Evolutionary conservation across 2,329 filamentous ascomycete species (phyloP).

Genomic region (Purpureocillium lavendulum): DNA sequence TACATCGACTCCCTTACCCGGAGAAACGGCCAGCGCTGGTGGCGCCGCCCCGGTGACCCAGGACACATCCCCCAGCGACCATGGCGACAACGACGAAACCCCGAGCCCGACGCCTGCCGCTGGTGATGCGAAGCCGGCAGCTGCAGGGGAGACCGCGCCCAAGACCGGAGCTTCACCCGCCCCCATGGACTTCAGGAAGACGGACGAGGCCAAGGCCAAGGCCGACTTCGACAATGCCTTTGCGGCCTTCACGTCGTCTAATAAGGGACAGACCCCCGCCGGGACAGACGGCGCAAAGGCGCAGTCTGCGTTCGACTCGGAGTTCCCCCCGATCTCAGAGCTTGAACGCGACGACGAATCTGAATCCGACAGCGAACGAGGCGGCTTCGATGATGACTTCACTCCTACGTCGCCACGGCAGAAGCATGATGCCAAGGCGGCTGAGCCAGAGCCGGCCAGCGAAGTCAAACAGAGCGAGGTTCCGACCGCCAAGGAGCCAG

Average conservation of each 20-base stretch:
- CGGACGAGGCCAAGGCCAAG: conserved; percentile 55
- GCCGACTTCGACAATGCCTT: conserved; percentile 83
- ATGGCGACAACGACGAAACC: conserved; percentile 13
- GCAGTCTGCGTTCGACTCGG: conserved; percentile 53
- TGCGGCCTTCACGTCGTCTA: conserved; percentile 57
- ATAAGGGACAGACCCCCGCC: conserved; percentile 38
- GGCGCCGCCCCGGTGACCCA: conserved; percentile 14
- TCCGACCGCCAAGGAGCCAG: no score
- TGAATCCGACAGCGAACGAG: conserved; percentile 67
- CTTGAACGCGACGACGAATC: conserved; percentile 76
- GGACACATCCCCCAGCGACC: conserved; percentile 4
- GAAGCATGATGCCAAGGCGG: conserved; percentile 17
- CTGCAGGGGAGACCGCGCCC: conserved; percentile 7
- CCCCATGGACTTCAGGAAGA: conserved; percentile 34
- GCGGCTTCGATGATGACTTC: conserved; percentile 92
- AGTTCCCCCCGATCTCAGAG: conserved; percentile 92
- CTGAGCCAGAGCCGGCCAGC: no score
- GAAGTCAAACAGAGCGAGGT: not conserved
- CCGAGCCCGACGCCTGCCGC: conserved; percentile 18
- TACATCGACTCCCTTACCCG: conserved; percentile 14
- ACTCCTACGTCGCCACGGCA: conserved; percentile 49
- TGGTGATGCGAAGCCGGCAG: conserved; percentile 13
- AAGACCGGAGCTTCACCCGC: no score
- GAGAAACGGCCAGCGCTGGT: conserved; percentile 11
- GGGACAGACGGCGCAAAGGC: conserved; percentile 33